Evolutionary conservation across 2,329 filamentous ascomycete genomes (phyloP), one percentile per base, ranked within the genome.

Genomic region (Ophiostoma himal-ulmi): DNA sequence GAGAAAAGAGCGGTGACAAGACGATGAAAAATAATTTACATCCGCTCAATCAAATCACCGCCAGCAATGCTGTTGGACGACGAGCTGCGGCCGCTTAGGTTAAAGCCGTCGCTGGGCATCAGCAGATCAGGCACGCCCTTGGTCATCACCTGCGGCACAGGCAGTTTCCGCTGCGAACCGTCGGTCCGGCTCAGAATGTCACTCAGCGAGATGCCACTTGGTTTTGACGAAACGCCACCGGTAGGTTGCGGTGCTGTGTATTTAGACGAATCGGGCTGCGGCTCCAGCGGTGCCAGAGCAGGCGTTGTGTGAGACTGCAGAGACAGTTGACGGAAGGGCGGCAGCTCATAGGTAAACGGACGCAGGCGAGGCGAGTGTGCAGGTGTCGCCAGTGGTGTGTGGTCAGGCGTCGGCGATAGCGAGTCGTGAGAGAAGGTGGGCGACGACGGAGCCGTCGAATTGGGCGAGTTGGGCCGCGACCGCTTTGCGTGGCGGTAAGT

Each of bases 351-450:
- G 74, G 83, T 87, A 77, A 91, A 90, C 3, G 94, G 92, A 72
- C 94, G 87, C 75, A 99, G 85, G 62, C 95, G 92, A 68, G 95
- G 95, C 22, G 94, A 97, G 80, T 98, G 95, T 62, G 94, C 94
- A 5, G 94, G 94, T 5, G 94, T 99, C 37, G 94, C 94, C 70
- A 98, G 88, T n/a, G 94, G 94, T n/a, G 95, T 98, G 83, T 97
- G 94, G 77, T 98, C 94, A 13, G 94, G 95, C 1, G 94, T 99
- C 5, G 94, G 95, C 11, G 94, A 98, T 66, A 94, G 86, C 13
- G 94, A 97, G 80, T 97, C 93, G 81, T 97, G 93, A 1, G 94
- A 97, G 79, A 97, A 97, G 3, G 94, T 97, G 36, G 94, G 94
- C 41, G 94, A 98, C 36, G 94, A 96, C 26, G 95, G 95, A 67